phyloP scores from a whole-genome alignment of 2,329 filamentous ascomycete species.

The Paraconiothyrium brasiliense region DNA sequence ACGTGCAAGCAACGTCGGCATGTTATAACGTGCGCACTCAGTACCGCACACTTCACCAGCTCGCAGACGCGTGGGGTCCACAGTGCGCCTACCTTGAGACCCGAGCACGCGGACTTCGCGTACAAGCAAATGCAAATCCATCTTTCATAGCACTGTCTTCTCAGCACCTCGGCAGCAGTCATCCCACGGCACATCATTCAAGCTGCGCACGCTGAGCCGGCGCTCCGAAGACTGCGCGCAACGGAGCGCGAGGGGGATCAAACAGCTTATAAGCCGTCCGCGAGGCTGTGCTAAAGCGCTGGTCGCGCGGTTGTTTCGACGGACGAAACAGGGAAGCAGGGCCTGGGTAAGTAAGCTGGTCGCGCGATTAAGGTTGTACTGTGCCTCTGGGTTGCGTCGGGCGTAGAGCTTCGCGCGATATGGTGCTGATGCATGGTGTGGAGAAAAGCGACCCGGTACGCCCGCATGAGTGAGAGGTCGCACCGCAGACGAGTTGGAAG shows the following conservation, averaged over 20 bases:
- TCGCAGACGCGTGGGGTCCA: background rate
- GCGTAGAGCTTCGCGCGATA: conserved; percentile 3
- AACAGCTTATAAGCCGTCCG: conserved; percentile 12
- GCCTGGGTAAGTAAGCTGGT: background rate
- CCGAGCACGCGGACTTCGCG: background rate
- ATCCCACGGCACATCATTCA: background rate
- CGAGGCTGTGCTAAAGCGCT: conserved; percentile 3
- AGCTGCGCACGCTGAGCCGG: conserved; percentile 2
- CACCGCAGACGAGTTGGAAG: background rate
- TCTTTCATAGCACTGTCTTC: background rate
- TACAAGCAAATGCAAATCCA: background rate
- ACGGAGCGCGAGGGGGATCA: conserved; percentile 11
- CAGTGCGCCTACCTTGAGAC: background rate
- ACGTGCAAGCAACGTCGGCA: too few relatives aligned
- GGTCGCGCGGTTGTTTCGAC: background rate
- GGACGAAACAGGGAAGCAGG: too few relatives aligned
- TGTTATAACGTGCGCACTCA: background rate
- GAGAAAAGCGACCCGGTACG: background rate
- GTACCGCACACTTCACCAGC: too few relatives aligned
- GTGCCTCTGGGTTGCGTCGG: conserved; percentile 4
- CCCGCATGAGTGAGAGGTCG: background rate
- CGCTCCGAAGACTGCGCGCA: background rate
- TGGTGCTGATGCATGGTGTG: background rate
- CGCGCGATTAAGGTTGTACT: conserved; percentile 4
- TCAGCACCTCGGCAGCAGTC: background rate